phyloP scores from a whole-genome alignment of 2,329 filamentous ascomycete species.

The Endocalyx cinctus region DNA sequence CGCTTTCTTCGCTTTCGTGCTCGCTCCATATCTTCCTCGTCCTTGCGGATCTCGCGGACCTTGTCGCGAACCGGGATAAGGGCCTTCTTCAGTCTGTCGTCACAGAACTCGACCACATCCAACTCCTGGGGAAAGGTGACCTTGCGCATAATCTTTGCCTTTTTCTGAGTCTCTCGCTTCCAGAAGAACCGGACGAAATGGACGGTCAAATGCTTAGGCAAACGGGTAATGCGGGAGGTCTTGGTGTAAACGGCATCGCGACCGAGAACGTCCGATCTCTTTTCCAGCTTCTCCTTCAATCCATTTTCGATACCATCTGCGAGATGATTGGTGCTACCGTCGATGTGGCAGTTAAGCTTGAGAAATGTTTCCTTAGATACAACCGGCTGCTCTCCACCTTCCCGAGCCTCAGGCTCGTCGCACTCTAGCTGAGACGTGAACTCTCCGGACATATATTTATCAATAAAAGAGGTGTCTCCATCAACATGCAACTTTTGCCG shows the following conservation, averaged over 20 bases:
- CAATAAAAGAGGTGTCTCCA: constrained; percentile 65
- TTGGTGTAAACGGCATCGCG: constrained; percentile 85
- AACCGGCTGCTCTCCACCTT: constrained; percentile 66
- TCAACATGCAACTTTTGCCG: constrained; percentile 67
- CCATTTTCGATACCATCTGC: constrained; percentile 81
- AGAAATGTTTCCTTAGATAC: constrained; percentile 71
- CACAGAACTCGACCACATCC: constrained; percentile 92
- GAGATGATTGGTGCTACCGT: constrained; percentile 79
- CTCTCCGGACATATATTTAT: constrained; percentile 82
- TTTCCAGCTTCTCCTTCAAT: constrained; percentile 85
- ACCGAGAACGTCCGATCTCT: constrained; percentile 72
- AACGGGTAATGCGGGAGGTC: constrained; percentile 78
- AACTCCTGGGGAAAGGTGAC: constrained; percentile 93
- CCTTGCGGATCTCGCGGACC: constrained; percentile 90
- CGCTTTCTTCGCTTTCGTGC: constrained; percentile 87
- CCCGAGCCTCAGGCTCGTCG: constrained; percentile 73
- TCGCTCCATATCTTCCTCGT: constrained; percentile 88
- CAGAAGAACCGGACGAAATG: constrained; percentile 99
- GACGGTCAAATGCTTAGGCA: constrained; percentile 93
- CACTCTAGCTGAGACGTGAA: constrained; percentile 77
- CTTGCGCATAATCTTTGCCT: constrained; percentile 99
- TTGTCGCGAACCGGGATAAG: constrained; percentile 93
- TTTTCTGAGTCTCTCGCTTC: constrained; percentile 93
- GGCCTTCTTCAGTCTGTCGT: constrained; percentile 77
- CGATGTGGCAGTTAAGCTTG: constrained; percentile 96